Evolutionary conservation across 2,329 filamentous ascomycete species (phyloP), one percentile per base, ranked within the genome.

Genomic region (Seiridium cupressi): DNA sequence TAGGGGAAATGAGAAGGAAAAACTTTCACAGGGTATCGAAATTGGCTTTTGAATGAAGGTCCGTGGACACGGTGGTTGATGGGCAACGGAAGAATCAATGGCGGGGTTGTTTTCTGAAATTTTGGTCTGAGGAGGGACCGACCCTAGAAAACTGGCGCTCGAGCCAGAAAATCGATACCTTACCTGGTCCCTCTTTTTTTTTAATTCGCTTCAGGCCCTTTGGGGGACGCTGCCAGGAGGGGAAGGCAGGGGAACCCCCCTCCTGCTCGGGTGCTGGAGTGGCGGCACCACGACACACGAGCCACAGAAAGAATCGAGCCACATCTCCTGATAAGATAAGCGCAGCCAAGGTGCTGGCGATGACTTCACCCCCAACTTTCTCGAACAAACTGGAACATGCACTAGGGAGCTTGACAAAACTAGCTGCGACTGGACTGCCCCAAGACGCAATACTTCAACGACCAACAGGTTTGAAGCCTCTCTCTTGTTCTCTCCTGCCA

Each of bases 71-170:
- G 55, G 55, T 66, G 66, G 56, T 61, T 48, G 35, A 53, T 53
- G 49, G 49, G 49, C 49, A 35, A 53, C 49, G 49, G 49, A 53
- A 53, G 49, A 53, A 53, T 53, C 58, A 58, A 64, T 62, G 63
- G 62, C 58, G 64, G 64, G 65, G 63, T 67, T 63, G 60, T 58
- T 61, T 67, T 70, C 65, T 67, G 57, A 66, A 67, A 66, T 64
- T 70, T 70, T 44, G 35, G 36, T 55, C 11, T 53, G 31, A 26
- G 49, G 32, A 35, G 49, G 49, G 49, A 35, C 49, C 18, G 35
- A 51, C 32, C 5, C 47, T 49, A 49, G 49, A 3, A 48, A 48
- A 36, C 2, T 42, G 49, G 32, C 49, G 49, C 49, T 53, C 49
- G 49, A 53, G 49, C 49, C 49, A 7, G 13, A 13, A 13, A 42